A percentile compares a stretch with the other conserved stretches of the same genome.
phyloP scores from a whole-genome alignment of 2,329 filamentous ascomycete species.

The Colletotrichum eremochloae region DNA sequence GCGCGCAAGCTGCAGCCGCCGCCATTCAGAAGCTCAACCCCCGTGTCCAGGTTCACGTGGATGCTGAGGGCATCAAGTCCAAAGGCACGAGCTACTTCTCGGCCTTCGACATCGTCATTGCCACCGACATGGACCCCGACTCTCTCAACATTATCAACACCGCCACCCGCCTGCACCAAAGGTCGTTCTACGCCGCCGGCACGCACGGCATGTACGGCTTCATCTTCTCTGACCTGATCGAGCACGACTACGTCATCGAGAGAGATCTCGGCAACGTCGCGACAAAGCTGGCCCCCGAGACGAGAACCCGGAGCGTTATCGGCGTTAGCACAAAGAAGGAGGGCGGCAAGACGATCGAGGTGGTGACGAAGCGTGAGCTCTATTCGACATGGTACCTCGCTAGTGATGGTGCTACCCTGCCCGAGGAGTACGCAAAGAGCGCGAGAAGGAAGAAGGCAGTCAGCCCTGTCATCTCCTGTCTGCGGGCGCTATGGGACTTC shows the following conservation, averaged over 20 bases:
- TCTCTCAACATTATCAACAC: slow-evolving; percentile 86
- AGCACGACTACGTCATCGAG: slow-evolving; percentile 91
- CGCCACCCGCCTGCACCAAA: slow-evolving; percentile 81
- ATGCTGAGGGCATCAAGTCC: slow-evolving; percentile 74
- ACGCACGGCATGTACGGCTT: slow-evolving; percentile 94
- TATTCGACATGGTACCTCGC: slow-evolving; percentile 92
- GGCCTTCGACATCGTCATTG: slow-evolving; percentile 87
- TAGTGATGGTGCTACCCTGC: slow-evolving; percentile 79
- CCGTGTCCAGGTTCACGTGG: slow-evolving; percentile 81
- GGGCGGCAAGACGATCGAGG: slow-evolving; percentile 79
- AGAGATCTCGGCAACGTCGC: slow-evolving; percentile 83
- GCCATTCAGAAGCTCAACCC: slow-evolving; percentile 90
- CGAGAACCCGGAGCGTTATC: slow-evolving; percentile 81
- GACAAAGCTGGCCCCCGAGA: slow-evolving; percentile 74
- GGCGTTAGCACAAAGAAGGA: slow-evolving; percentile 78
- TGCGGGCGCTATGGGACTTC: slow-evolving; percentile 93
- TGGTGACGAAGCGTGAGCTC: slow-evolving; percentile 90
- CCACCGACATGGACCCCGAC: slow-evolving; percentile 85
- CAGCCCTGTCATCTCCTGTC: slow-evolving; percentile 85
- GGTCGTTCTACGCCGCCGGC: slow-evolving; percentile 89
- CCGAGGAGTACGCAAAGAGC: slow-evolving; percentile 73
- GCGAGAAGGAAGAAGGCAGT: slow-evolving; percentile 80
- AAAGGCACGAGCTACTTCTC: slow-evolving; percentile 83
- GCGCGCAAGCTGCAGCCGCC: slow-evolving; percentile 83
- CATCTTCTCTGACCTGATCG: slow-evolving; percentile 92